phyloP scores from a whole-genome alignment of 768 basidiomycete species.

The Psilocybe subaeruginosa region DNA sequence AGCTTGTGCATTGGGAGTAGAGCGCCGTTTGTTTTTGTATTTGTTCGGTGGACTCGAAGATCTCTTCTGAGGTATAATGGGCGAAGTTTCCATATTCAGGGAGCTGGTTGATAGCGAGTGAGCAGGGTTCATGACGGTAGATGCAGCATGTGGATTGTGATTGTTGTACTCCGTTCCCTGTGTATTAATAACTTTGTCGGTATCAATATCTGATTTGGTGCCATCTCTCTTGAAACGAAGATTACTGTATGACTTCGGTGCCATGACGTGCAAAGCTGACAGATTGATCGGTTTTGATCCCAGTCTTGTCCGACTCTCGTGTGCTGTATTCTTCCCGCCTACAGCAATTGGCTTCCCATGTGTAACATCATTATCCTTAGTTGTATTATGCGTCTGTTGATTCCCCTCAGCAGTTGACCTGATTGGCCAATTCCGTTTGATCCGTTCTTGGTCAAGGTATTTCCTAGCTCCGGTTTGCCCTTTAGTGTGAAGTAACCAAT shows the following conservation, averaged over 20 bases:
- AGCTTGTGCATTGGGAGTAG: neutral
- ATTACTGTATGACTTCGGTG: neutral
- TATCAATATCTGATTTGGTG: neutral
- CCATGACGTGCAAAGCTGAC: neutral
- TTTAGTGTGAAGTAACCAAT: too few relatives aligned
- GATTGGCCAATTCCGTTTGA: neutral
- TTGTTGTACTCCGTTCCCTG: neutral
- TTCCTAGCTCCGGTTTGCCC: neutral
- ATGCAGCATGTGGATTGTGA: neutral
- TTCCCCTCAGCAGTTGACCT: neutral
- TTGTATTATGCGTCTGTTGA: neutral
- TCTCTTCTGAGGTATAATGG: neutral
- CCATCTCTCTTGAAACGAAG: neutral
- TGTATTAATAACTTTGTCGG: neutral
- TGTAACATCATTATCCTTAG: too few relatives aligned
- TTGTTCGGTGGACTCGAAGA: neutral
- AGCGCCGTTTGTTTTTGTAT: neutral
- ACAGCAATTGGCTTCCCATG: neutral
- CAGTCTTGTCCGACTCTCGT: neutral
- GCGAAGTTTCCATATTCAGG: neutral
- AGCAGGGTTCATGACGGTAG: neutral
- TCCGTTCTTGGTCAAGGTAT: neutral
- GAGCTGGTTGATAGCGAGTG: neutral
- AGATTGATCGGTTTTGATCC: neutral
- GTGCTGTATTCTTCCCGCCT: neutral